These are phyloP conservation scores for Dimocarpus longan DNA, from an alignment of 345 rosid species.

Conservation along the genomic window DNA sequence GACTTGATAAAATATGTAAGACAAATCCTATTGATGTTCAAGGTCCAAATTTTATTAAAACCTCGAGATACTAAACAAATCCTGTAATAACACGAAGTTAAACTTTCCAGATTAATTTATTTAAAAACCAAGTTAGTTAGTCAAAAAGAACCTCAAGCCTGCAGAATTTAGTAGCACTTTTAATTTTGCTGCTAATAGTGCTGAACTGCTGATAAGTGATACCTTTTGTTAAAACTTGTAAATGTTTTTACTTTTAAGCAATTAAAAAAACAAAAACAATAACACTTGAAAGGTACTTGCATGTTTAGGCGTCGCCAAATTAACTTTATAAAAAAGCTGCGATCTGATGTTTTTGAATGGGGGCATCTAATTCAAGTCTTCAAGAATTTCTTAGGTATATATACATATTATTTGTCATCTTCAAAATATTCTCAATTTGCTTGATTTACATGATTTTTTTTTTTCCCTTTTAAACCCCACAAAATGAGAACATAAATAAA, in stretches of 20 bases:
- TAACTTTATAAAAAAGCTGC: not conserved
- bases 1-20: too few relatives aligned
- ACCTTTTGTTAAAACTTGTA: constrained; percentile 16
- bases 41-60: too few relatives aligned
- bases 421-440: not conserved
- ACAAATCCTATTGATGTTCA: too few relatives aligned
- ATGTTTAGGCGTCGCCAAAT: not conserved
- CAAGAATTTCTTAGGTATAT: constrained; percentile 5
- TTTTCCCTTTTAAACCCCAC: not conserved
- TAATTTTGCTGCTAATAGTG: not conserved
- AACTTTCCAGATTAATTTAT: too few relatives aligned
- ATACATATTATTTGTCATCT: constrained; percentile 10
- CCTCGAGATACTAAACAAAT: too few relatives aligned
- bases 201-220: not conserved
- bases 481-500: not conserved
- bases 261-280: not conserved
- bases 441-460: too few relatives aligned
- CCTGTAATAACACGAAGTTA: too few relatives aligned
- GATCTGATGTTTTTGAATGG: not conserved
- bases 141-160: constrained; percentile 1
- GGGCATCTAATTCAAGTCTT: constrained; percentile 19
- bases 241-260: constrained; percentile 10
- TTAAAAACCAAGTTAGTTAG: not conserved
- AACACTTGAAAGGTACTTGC: not conserved
- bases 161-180: not conserved